Evolutionary conservation across 1,139 yeast genomes (phyloP), one percentile per base, ranked within the genome.

Genomic region (Yamadazyma epiphylla): DNA sequence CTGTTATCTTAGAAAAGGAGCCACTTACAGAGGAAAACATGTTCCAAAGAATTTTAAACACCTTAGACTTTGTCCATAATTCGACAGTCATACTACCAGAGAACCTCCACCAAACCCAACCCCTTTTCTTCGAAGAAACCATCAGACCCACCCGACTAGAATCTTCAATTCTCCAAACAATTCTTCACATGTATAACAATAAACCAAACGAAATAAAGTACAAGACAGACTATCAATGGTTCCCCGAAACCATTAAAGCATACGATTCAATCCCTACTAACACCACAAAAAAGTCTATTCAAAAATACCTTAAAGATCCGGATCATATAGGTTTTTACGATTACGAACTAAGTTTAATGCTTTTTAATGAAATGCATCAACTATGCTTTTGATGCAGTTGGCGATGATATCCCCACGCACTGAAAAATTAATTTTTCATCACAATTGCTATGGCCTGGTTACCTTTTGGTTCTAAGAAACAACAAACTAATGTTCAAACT

Each of bases 1-100:
- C 24, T 3, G 33, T 30, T 2, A 31, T 55, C 3, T 35, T 55
- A 5, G 30, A 33, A 2, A 33, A 38, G 14, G 22, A 31, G 3
- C 32, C 24, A 3, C 30, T 46, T 13, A 25, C 29, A 2, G 33
- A 35, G 14, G 26, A 31, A 0, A 55, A 58, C 19, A 20, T 60
- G 9, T 34, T 51, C 4, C 30, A 39, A 13, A 37, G 74, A 13
- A 28, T 60, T 20, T 35, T 52, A 17, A 64, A 63, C 35, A 61
- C 73, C 3, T 42, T 59, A 19, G 58, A 52, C 13, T 67, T 67
- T 44, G 61, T 65, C 3, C 60, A 57, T 42, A 67, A 67, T 39
- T 54, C 68, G 4, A 58, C 70, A 0, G 63, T 64, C 8, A 44
- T 37, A 14, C 36, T 25, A 9, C 42, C 36, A 17, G 47, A 33